Conservation (phyloP, 2,329 filamentous ascomycete genomes). For the Arthrobotrys entomopaga region DNA sequence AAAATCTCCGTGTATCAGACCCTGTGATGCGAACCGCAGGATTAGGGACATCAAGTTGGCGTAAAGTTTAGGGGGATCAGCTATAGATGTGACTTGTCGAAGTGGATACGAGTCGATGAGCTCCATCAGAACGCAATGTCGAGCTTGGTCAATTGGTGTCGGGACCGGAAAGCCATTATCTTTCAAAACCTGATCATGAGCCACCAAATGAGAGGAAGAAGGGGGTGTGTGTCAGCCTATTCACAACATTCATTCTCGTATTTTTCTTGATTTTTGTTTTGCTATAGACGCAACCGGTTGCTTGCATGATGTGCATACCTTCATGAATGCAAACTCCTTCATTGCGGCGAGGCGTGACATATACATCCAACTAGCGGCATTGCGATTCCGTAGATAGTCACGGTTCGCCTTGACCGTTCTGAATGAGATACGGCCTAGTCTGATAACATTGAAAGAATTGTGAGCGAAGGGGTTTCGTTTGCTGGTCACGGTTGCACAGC, state of each 20-base stretch:
- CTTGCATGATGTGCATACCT: conserved; percentile 63
- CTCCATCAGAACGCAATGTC: conserved; percentile 96
- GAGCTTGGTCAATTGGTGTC: conserved; percentile 84
- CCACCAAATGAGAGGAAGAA: conserved; percentile 5
- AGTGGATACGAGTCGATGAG: conserved; percentile 92
- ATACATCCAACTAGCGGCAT: conserved; percentile 95
- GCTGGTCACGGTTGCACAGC: conserved; percentile 28
- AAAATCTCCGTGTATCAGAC: conserved; percentile 96
- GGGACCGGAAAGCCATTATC: conserved; percentile 91
- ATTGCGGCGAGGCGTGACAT: conserved; percentile 90
- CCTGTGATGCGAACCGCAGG: conserved; percentile 81
- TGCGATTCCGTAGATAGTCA: conserved; percentile 87
- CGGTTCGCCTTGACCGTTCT: conserved; percentile 94
- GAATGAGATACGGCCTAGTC: conserved; percentile 91
- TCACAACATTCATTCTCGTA: neutral
- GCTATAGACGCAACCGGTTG: conserved; percentile 26
- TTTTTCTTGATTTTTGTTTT: neutral
- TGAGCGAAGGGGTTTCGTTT: neutral
- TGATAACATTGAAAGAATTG: neutral
- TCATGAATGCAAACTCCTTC: conserved; percentile 96
- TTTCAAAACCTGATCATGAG: conserved; percentile 66
- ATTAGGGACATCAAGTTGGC: conserved; percentile 90
- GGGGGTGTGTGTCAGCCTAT: conserved; percentile 11
- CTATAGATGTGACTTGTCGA: conserved; percentile 84
- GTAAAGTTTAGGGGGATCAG: conserved; percentile 85